phyloP scores from a whole-genome alignment of 1,284 basidiomycete genomes.

The Heimioporus retisporus region DNA sequence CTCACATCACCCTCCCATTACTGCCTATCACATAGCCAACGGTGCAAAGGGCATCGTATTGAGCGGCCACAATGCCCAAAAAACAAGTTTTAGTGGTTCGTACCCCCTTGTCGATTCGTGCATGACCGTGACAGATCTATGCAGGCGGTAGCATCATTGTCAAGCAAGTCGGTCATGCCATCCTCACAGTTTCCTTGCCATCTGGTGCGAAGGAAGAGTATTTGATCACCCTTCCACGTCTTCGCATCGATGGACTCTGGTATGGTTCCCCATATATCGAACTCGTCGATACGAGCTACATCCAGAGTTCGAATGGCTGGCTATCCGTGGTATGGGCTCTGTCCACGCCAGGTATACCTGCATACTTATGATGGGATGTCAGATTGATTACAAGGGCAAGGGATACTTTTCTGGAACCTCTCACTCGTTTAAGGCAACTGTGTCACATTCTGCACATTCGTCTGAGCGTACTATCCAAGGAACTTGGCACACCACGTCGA shows the following conservation, averaged over 20 bases:
- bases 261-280: conserved; percentile 89
- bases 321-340: conserved; percentile 61
- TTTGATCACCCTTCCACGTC: conserved; percentile 91
- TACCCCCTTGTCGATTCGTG: conserved; percentile 18
- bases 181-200: conserved; percentile 77
- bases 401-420: conserved; percentile 96
- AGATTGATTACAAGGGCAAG: conserved; percentile 95
- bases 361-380: conserved; percentile 12
- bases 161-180: conserved; percentile 96
- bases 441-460: conserved; percentile 55
- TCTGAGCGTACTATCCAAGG: conserved; percentile 79
- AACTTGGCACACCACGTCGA: conserved; percentile 86
- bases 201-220: conserved; percentile 77
- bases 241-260: conserved; percentile 73
- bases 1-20: conserved; percentile 94
- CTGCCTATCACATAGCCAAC: conserved; percentile 90
- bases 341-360: background rate
- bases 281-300: conserved; percentile 86
- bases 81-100: conserved; percentile 91
- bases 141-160: conserved; percentile 82
- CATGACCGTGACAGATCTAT: conserved; percentile 14
- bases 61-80: conserved; percentile 95
- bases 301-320: conserved; percentile 85
- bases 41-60: conserved; percentile 82
- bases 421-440: conserved; percentile 91